Percentiles rank a stretch among this genome's conserved stretches.
Evolutionary conservation across 768 basidiomycete genomes (phyloP).

Genomic region (Tephrocybe rancida): DNA sequence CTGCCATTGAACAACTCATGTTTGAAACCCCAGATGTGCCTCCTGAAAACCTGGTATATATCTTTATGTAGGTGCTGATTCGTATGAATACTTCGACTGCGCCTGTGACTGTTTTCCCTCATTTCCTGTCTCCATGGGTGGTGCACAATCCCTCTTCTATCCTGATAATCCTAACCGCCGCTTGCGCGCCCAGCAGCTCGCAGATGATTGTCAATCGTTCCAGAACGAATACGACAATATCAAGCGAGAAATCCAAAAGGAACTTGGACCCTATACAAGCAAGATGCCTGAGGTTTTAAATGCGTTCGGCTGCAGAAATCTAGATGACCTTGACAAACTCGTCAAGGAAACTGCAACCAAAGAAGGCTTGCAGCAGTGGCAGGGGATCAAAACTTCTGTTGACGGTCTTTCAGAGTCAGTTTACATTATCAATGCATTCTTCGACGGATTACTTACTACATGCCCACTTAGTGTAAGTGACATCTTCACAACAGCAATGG

Average conservation of each 20-base stretch:
- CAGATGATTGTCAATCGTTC: conserved; percentile 14
- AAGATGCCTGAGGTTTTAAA: conserved; percentile 15
- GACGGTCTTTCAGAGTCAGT: conserved; percentile 15
- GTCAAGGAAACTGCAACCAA: conserved; percentile 10
- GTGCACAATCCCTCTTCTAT: conserved; percentile 13
- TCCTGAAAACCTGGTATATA: not conserved
- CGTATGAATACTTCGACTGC: not conserved
- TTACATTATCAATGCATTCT: not conserved
- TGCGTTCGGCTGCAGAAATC: conserved; percentile 14
- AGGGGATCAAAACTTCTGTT: conserved; percentile 10
- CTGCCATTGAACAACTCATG: not conserved
- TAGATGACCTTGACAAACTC: conserved; percentile 13
- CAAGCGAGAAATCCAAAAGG: conserved; percentile 10
- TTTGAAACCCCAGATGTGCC: not conserved
- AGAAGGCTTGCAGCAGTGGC: conserved; percentile 16
- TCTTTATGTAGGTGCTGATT: not conserved
- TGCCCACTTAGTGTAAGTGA: conserved; percentile 12
- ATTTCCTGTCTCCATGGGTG: conserved; percentile 7
- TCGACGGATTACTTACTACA: not conserved
- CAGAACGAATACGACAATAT: conserved; percentile 9
- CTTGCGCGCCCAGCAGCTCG: conserved; percentile 16
- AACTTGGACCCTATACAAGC: conserved; percentile 15
- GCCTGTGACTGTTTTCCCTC: not conserved
- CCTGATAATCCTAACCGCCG: conserved; percentile 17
- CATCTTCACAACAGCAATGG: conserved; percentile 15